Evolutionary conservation across 441 rosid species (phyloP), one percentile per base, ranked within the genome.

Genomic region (Hura crepitans): DNA sequence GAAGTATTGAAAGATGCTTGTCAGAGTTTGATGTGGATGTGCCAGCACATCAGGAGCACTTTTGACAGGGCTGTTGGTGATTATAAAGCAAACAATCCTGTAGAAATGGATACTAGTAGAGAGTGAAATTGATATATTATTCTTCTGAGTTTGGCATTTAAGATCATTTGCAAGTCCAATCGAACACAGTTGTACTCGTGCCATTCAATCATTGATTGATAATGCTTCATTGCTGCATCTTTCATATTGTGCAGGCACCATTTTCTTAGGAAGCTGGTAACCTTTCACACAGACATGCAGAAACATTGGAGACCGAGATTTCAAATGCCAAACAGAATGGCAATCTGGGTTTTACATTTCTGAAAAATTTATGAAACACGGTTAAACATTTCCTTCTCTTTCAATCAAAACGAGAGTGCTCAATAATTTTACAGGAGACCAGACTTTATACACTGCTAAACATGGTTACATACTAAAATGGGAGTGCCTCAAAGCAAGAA

Each of bases 1-100:
- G 97, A 84, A 79, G 93, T 89, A 22, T 42, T 92, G 69, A 90
- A 87, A 79, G 99, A 90, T 82, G 80, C 85, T 1, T 87, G 96
- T 73, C 91, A 89, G 79, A 89, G 89, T 67, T 78, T 95, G 74
- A 92, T 87, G 93, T 75, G 80, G 45, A 88, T 83, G 85, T 90
- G 95, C 83, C 81, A 79, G 72, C 96, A 90, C 66, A 89, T 90
- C 63, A 83, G 97, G 81, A 81, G 82, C 62, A 84, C 82, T 57
- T 87, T 90, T 17, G 92, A 85, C 66, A 85, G 82, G 70, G 86
- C 85, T 25, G 88, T 90, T 75, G 66, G 54, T 59, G 85, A 84
- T 62, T 78, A 65, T 76, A 87, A 72, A 69, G 72, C 62, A 66
- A 71, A 62, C 64, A 68, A 75, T 20, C 62, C 77, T 13, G 53